Percentiles rank a stretch among this genome's conserved stretches.
Evolutionary conservation across 202 grass and related monocot genomes (phyloP).

Genomic region (Schoenoplectus tabernaemontani): DNA sequence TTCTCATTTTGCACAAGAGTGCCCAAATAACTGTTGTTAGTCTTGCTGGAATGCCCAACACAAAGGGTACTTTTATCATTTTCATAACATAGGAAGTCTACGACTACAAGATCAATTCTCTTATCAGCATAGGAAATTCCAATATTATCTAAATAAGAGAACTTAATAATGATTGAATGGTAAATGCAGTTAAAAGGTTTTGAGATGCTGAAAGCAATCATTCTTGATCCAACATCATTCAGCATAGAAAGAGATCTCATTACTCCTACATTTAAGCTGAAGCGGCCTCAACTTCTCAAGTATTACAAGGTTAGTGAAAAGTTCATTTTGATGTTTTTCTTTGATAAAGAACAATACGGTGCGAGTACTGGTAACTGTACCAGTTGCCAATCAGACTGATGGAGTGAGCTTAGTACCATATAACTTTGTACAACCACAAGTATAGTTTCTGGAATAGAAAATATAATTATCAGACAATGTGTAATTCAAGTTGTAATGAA

Average conservation of each 20-base stretch:
- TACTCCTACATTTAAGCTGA: constrained; percentile 94
- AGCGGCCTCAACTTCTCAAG: constrained; percentile 78
- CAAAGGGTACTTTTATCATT: not conserved
- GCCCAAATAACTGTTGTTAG: not conserved
- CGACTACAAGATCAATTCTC: not conserved
- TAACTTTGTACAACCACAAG: not conserved
- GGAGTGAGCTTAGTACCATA: not conserved
- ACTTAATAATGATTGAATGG: not conserved
- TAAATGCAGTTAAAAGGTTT: constrained; percentile 71
- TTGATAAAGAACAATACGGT: not conserved
- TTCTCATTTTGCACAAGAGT: not conserved
- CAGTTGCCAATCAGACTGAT: not conserved
- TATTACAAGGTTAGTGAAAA: constrained; percentile 57
- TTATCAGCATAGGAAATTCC: not conserved
- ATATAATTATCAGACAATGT: too few species aligned
- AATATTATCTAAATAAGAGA: not conserved
- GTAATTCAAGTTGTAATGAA: not conserved
- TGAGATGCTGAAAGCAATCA: constrained; percentile 79
- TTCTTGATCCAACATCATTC: constrained; percentile 66
- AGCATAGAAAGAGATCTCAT: constrained; percentile 79
- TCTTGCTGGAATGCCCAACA: not conserved
- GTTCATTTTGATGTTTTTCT: not conserved
- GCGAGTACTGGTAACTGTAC: not conserved
- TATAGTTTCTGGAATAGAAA: too few species aligned
- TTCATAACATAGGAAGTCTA: not conserved